Evolutionary conservation across 2,329 filamentous ascomycete genomes (phyloP).

Genomic region (Colletotrichum endophyticum): DNA sequence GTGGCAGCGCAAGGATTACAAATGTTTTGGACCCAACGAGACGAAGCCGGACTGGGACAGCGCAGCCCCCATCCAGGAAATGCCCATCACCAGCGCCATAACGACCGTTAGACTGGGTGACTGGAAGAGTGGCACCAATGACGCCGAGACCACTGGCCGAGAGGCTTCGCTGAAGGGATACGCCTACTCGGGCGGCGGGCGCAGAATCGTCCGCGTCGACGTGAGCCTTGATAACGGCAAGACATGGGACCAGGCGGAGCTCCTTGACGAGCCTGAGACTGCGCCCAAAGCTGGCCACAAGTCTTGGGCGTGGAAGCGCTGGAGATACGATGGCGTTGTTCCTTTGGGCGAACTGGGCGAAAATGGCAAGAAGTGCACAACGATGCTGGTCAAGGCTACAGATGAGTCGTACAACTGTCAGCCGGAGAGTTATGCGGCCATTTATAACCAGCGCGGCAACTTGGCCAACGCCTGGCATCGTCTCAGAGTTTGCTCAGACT

Average conservation of each 20-base stretch:
- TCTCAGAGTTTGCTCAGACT: conserved; percentile 44
- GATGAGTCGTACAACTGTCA: conserved; percentile 72
- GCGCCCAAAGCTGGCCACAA: conserved; percentile 43
- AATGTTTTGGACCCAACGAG: conserved; percentile 70
- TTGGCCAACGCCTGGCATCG: conserved; percentile 72
- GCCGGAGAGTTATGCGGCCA: conserved; percentile 63
- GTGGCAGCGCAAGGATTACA: conserved; percentile 73
- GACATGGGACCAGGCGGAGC: conserved; percentile 67
- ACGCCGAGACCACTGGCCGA: neutral
- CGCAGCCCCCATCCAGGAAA: conserved; percentile 69
- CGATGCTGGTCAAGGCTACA: conserved; percentile 68
- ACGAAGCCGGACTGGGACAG: conserved; percentile 64
- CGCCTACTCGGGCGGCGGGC: conserved; percentile 71
- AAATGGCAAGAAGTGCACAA: conserved; percentile 45
- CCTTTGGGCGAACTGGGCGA: conserved; percentile 32
- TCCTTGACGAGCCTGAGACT: conserved; percentile 54
- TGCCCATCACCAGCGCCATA: conserved; percentile 72
- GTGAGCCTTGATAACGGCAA: conserved; percentile 67
- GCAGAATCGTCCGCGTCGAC: conserved; percentile 71
- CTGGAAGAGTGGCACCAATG: conserved; percentile 25
- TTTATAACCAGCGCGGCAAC: conserved; percentile 70
- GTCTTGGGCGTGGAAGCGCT: conserved; percentile 69
- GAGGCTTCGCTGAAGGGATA: conserved; percentile 60
- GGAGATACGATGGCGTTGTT: conserved; percentile 60
- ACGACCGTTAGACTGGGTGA: conserved; percentile 53